A percentile compares a stretch with the other conserved stretches of the same genome.
These are phyloP conservation scores for Herpotrichia juniperi DNA, from an alignment of 2,329 filamentous ascomycete species.

Conservation along the genomic window DNA sequence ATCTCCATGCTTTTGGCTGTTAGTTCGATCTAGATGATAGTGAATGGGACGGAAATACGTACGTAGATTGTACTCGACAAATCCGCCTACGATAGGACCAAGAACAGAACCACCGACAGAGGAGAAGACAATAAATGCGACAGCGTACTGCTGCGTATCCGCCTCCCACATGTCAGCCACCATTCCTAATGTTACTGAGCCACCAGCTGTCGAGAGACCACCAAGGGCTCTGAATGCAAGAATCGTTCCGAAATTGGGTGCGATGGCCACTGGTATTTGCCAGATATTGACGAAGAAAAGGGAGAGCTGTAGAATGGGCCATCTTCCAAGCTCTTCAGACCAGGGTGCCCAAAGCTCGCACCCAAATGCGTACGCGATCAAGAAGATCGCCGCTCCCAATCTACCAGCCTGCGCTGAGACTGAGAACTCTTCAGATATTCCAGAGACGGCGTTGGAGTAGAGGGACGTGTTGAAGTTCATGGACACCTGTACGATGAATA, in stretches of 20 bases:
- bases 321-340: constrained; percentile 82
- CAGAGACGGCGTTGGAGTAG: constrained; percentile 59
- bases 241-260: constrained; percentile 73
- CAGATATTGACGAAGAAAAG: constrained; percentile 79
- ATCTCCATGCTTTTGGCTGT: constrained; percentile 62
- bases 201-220: constrained; percentile 62
- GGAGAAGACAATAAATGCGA: constrained; percentile 71
- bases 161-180: constrained; percentile 68
- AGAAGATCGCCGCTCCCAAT: constrained; percentile 77
- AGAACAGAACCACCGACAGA: constrained; percentile 79
- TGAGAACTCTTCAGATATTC: constrained; percentile 66
- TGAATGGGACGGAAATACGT: not conserved
- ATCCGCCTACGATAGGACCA: constrained; percentile 79
- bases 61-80: constrained; percentile 67
- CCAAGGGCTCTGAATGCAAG: constrained; percentile 63
- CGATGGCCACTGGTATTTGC: constrained; percentile 69
- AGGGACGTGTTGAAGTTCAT: constrained; percentile 67
- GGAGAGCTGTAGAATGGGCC: constrained; percentile 74
- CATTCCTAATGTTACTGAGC: constrained; percentile 69
- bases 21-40: not conserved
- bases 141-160: constrained; percentile 71
- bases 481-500: constrained; percentile 61
- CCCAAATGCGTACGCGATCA: constrained; percentile 81
- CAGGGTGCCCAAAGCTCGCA: constrained; percentile 90
- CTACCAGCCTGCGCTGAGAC: constrained; percentile 73